These are phyloP conservation scores for Trichoderma cornu-damae DNA, from an alignment of 2,329 filamentous ascomycete genomes.

Conservation along the genomic window DNA sequence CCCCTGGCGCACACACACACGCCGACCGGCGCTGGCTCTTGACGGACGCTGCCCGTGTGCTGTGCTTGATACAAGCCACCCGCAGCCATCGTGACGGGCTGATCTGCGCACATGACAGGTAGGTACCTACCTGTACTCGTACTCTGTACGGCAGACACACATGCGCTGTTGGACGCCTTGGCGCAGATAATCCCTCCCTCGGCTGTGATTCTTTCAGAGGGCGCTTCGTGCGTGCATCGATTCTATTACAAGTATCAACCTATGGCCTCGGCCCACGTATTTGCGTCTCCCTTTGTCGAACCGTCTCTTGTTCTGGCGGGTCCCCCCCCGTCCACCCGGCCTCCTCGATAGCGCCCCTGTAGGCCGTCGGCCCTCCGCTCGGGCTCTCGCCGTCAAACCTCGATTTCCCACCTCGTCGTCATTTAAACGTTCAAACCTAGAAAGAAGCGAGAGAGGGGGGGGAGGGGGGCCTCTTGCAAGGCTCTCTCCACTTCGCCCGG, in stretches of 20 bases:
- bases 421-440: slow-evolving; percentile 12
- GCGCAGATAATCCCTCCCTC: slow-evolving; percentile 12
- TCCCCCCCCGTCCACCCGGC: not conserved
- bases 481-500: slow-evolving; percentile 8
- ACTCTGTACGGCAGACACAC: slow-evolving; percentile 1
- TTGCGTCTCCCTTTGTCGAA: not conserved
- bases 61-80: not conserved
- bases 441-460: slow-evolving; percentile 11
- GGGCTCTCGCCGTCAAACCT: not conserved
- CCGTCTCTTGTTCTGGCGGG: not conserved
- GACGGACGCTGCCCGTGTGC: not conserved
- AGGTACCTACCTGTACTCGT: too few relatives aligned
- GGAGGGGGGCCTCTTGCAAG: not conserved
- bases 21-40: too few relatives aligned
- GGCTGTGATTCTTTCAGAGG: slow-evolving; percentile 14
- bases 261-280: not conserved
- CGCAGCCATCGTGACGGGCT: not conserved
- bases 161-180: not conserved
- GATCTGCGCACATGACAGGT: slow-evolving; percentile 11
- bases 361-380: not conserved
- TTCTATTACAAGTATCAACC: not conserved
- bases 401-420: slow-evolving; percentile 2
- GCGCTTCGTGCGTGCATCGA: not conserved
- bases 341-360: slow-evolving; percentile 8
- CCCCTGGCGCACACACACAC: not conserved